phyloP scores from a whole-genome alignment of 2,329 filamentous ascomycete species.

The Thelonectria rubi region DNA sequence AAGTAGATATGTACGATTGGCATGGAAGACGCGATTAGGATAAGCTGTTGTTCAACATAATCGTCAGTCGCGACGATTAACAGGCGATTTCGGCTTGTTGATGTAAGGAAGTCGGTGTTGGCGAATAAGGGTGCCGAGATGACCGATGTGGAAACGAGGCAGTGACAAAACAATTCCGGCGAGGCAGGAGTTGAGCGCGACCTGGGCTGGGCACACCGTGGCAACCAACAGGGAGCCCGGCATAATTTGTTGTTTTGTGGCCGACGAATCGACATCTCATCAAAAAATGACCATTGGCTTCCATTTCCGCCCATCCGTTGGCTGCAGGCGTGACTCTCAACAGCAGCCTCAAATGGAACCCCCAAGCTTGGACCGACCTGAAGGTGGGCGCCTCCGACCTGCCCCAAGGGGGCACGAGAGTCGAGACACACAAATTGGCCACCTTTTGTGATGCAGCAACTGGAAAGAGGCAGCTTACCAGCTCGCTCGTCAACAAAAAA shows the following conservation, averaged over 20 bases:
- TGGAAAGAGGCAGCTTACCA: not conserved
- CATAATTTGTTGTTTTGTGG: constrained; percentile 30
- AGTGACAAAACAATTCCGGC: constrained; percentile 24
- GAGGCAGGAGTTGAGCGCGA: constrained; percentile 34
- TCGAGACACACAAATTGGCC: constrained; percentile 19
- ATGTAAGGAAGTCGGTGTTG: constrained; percentile 17
- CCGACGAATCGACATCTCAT: constrained; percentile 38
- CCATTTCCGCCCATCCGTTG: constrained; percentile 39
- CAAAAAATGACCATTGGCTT: constrained; percentile 36
- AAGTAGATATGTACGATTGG: constrained; percentile 10
- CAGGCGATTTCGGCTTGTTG: constrained; percentile 5
- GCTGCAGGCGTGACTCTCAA: constrained; percentile 38
- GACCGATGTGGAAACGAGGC: constrained; percentile 24
- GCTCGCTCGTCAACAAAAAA: constrained; percentile 16
- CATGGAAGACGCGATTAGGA: constrained; percentile 18
- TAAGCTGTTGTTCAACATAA: not conserved
- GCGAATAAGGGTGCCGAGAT: constrained; percentile 23
- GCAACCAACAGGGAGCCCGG: constrained; percentile 30
- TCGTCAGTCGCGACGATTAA: not conserved
- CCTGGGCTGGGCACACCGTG: constrained; percentile 30
- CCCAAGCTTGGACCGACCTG: constrained; percentile 16
- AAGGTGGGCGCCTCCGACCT: constrained; percentile 22
- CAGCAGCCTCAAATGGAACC: constrained; percentile 37
- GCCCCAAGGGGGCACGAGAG: constrained; percentile 11
- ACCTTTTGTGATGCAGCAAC: not conserved